Conservation (phyloP, 116 monocot genomes). For the Phalaenopsis hybrid region DNA sequence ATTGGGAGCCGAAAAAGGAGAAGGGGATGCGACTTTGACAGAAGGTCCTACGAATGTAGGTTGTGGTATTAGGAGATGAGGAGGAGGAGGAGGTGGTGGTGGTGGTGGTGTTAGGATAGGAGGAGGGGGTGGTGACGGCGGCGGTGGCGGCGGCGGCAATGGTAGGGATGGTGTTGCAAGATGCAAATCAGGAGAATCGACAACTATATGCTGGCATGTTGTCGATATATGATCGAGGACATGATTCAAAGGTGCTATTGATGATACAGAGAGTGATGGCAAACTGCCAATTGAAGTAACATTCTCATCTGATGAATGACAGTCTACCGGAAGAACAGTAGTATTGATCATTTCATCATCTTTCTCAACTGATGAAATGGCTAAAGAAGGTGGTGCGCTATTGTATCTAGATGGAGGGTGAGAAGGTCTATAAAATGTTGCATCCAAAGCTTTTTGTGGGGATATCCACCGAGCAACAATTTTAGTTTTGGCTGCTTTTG, state of each 20-base stretch:
- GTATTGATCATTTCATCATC: slow-evolving; percentile 8
- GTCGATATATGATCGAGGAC: neutral
- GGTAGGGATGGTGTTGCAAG: too few relatives aligned
- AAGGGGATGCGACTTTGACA: neutral
- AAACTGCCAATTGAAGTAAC: neutral
- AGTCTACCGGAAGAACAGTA: neutral
- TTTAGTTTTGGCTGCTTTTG: slow-evolving; percentile 28
- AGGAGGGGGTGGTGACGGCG: slow-evolving; percentile 7
- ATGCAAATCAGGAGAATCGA: neutral
- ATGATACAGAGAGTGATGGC: neutral
- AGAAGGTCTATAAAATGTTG: slow-evolving; percentile 30
- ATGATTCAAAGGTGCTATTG: neutral
- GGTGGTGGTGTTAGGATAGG: neutral
- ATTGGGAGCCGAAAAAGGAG: neutral
- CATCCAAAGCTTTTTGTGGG: slow-evolving; percentile 35
- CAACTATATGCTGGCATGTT: neutral
- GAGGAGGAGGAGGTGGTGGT: neutral
- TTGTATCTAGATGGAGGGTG: slow-evolving; percentile 46
- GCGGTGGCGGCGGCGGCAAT: slow-evolving; percentile 1
- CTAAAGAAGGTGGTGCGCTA: slow-evolving; percentile 49
- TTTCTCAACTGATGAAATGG: slow-evolving; percentile 14
- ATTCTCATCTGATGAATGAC: neutral
- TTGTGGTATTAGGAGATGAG: slow-evolving; percentile 1
- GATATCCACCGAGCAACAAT: slow-evolving; percentile 40
- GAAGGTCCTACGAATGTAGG: neutral